Evolutionary conservation across 1,284 basidiomycete species (phyloP).

Genomic region (Schizophyllum commune): DNA sequence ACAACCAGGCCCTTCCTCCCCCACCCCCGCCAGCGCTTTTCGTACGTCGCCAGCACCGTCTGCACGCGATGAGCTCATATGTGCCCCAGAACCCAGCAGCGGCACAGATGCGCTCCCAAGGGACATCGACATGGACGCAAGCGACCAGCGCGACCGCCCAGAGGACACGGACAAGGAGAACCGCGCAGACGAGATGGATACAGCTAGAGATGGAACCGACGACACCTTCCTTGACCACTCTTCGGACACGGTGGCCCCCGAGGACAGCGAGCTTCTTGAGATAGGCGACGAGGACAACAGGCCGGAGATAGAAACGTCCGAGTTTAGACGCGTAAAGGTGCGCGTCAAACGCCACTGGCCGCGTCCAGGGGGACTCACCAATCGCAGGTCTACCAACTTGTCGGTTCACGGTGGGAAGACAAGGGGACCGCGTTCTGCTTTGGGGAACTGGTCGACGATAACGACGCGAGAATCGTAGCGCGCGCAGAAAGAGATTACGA

Average conservation of each 20-base stretch:
- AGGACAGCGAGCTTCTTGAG: slow-evolving; percentile 10
- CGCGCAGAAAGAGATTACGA: slow-evolving; percentile 71
- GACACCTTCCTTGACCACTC: neutral
- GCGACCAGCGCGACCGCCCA: slow-evolving; percentile 23
- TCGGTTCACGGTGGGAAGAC: slow-evolving; percentile 86
- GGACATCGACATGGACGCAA: slow-evolving; percentile 3
- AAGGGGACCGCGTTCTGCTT: slow-evolving; percentile 92
- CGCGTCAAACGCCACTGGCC: slow-evolving; percentile 9
- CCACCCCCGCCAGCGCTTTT: too few relatives aligned
- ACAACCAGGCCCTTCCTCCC: neutral
- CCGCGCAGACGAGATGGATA: neutral
- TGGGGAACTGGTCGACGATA: slow-evolving; percentile 74
- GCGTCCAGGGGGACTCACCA: neutral
- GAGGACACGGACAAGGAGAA: slow-evolving; percentile 3
- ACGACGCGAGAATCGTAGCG: slow-evolving; percentile 79
- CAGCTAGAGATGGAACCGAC: neutral
- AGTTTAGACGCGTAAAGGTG: slow-evolving; percentile 46
- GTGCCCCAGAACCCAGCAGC: neutral
- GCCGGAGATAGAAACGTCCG: slow-evolving; percentile 31
- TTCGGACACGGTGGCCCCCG: slow-evolving; percentile 7
- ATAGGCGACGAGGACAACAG: slow-evolving; percentile 31
- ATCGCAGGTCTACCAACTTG: slow-evolving; percentile 84
- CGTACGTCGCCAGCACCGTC: neutral
- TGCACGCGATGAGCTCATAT: neutral
- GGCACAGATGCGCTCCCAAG: neutral